Percentiles rank a stretch among this genome's conserved stretches.
Conservation (phyloP, 2,329 filamentous ascomycete genomes). For the Calonectria pauciramosa region DNA sequence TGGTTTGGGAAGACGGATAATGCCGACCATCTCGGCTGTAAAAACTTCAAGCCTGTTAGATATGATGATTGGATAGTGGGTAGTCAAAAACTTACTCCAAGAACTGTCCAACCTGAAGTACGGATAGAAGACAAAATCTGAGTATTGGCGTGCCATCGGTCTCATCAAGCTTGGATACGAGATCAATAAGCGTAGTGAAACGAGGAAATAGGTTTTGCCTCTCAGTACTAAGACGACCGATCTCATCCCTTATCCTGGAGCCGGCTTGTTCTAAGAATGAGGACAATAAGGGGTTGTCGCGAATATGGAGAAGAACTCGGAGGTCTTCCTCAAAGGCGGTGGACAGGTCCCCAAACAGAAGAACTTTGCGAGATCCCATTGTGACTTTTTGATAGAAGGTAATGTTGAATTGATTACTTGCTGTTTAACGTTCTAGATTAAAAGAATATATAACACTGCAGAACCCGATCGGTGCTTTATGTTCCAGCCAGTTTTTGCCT, state of each 20-base stretch:
- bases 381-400: background rate
- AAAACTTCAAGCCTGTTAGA: conserved; percentile 17
- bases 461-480: background rate
- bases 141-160: conserved; percentile 35
- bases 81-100: conserved; percentile 36
- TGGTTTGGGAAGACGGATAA: conserved; percentile 37
- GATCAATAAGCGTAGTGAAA: conserved; percentile 46
- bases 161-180: conserved; percentile 38
- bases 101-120: conserved; percentile 43
- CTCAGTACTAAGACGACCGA: conserved; percentile 32
- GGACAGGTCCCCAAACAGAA: conserved; percentile 45
- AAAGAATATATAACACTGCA: conserved; percentile 2
- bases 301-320: conserved; percentile 36
- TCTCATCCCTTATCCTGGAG: conserved; percentile 37
- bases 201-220: conserved; percentile 42
- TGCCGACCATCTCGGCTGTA: conserved; percentile 30
- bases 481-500: background rate
- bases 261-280: conserved; percentile 43
- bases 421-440: background rate
- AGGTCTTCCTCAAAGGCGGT: conserved; percentile 40
- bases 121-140: conserved; percentile 38
- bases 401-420: background rate
- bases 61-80: background rate
- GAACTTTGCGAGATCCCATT: conserved; percentile 29
- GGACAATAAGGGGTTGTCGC: conserved; percentile 38